These are phyloP conservation scores for Gyromitra esculenta DNA, from an alignment of 2,329 filamentous ascomycete genomes.

Conservation along the genomic window DNA sequence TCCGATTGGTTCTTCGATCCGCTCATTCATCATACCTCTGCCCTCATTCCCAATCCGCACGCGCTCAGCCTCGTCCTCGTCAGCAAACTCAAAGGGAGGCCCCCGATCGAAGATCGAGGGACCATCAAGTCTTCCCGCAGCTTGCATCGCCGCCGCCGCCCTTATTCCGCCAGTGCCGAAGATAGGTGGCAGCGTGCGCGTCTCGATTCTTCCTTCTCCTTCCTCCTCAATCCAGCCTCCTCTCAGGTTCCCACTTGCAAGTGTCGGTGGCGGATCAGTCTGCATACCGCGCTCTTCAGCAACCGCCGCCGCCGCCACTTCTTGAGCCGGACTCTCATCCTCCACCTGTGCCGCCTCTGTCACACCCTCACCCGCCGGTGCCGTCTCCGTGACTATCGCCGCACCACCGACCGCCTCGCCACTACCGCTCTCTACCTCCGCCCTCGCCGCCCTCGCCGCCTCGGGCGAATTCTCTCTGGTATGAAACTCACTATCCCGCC, in stretches of 20 bases:
- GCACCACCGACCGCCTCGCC: too few species aligned
- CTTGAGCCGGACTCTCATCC: not conserved
- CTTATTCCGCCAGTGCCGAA: not conserved
- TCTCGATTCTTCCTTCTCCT: not conserved
- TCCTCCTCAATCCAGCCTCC: slow-evolving; percentile 19
- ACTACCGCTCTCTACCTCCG: too few species aligned
- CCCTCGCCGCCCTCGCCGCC: not conserved
- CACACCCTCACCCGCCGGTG: not conserved
- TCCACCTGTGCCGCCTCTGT: not conserved
- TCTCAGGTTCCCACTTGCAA: slow-evolving; percentile 9
- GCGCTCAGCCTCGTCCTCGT: not conserved
- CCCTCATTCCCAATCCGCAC: too few species aligned
- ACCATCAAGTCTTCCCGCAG: not conserved
- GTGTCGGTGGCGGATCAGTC: slow-evolving; percentile 8
- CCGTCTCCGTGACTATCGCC: not conserved
- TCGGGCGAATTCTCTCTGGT: not conserved
- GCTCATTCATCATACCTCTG: too few species aligned
- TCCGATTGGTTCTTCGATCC: not conserved
- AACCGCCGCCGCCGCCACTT: not conserved
- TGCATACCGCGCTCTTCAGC: slow-evolving; percentile 4
- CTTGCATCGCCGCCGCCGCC: too few species aligned
- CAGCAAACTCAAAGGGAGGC: not conserved
- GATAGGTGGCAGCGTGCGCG: not conserved
- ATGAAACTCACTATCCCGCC: slow-evolving; percentile 7
- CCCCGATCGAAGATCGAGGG: not conserved